Base-by-base conservation (phyloP, 768 basidiomycete genomes). In the Naematelia aurantialba region DNA sequence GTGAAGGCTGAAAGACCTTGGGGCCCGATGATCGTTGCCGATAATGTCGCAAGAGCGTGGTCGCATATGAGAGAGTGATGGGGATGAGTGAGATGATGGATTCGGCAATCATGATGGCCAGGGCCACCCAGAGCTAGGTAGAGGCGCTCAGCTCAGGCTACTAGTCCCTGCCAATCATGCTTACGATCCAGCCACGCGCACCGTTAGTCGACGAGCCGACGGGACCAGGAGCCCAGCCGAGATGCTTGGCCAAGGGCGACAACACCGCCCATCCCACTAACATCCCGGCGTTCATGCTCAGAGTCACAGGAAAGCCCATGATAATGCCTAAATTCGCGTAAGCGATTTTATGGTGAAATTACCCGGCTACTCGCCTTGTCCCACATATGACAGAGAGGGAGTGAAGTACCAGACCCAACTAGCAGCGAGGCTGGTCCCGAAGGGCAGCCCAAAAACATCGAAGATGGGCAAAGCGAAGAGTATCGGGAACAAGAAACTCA, bases 261-360 rank as follows among this genome's bases (percentile, higher is more conserved):
- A 98, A 80, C 21, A 97, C 78, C 3, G 85, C 93, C 94, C 94
- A 98, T 8, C 94, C 94, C 10, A 88, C 85, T n/a, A 97, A 64
- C 94, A 96, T 97, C 26, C 94, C 92, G 58, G 91, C 76, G 65
- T 87, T 93, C 93, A 98, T 97, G 73, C 88, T 89, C 31, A 93
- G 68, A 0, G 93, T 93, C 0, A 91, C 94, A 0, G 91, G 88
- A 69, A 93, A 90, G 3, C 93, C 94, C 94, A 98, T 98, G 68
- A 97, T 97, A 60, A 97, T 91, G 4, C 91, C 92, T 83, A 94
- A 91, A 0, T 92, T 92, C 39, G 96, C 85, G 70, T 96, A 97
- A 0, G 89, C 89, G 22, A 94, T 78, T 75, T 88, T 90, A 1
- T 91, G 93, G 0, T n/a, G n/a, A n/a, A n/a, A n/a, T n/a, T n/a